Conservation (phyloP, 192 early-diverging fungal species). For the Obelidium mucronatum region DNA sequence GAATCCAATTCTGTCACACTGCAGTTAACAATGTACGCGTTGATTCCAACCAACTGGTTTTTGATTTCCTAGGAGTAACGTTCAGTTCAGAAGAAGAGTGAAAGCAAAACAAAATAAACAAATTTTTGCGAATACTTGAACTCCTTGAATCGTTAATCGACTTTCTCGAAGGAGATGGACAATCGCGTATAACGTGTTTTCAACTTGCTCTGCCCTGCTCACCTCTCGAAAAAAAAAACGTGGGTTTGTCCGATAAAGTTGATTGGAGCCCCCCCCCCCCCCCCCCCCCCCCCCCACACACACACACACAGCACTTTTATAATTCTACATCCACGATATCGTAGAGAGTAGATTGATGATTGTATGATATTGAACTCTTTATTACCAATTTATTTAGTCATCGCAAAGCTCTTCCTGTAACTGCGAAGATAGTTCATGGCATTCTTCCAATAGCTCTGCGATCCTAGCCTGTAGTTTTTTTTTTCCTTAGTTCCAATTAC, state of each 20-base stretch:
- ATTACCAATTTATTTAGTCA: slow-evolving; percentile 3
- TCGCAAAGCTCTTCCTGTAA: slow-evolving; percentile 10
- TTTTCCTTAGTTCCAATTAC: too few species aligned
- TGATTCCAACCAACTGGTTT: slow-evolving; percentile 16
- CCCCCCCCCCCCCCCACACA: too few species aligned
- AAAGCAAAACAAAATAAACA: too few species aligned
- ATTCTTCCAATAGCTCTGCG: slow-evolving; percentile 26
- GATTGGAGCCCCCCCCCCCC: too few species aligned
- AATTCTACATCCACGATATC: too few species aligned
- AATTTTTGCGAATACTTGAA: neutral
- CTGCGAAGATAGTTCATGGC: slow-evolving; percentile 25
- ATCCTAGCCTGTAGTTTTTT: slow-evolving; percentile 30
- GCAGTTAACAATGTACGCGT: slow-evolving; percentile 13
- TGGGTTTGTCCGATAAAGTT: too few species aligned
- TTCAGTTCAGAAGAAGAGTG: neutral
- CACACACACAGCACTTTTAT: too few species aligned
- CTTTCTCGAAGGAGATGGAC: neutral
- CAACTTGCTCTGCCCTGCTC: neutral
- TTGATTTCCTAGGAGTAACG: slow-evolving; percentile 11
- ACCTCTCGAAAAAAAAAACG: too few species aligned
- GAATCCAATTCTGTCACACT: slow-evolving; percentile 15
- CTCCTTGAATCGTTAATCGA: neutral
- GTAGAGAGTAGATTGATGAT: neutral
- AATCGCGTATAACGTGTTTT: neutral
- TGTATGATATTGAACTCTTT: neutral